Evolutionary conservation across 2,329 filamentous ascomycete genomes (phyloP).

Genomic region (Ambrosiella beaveri): DNA sequence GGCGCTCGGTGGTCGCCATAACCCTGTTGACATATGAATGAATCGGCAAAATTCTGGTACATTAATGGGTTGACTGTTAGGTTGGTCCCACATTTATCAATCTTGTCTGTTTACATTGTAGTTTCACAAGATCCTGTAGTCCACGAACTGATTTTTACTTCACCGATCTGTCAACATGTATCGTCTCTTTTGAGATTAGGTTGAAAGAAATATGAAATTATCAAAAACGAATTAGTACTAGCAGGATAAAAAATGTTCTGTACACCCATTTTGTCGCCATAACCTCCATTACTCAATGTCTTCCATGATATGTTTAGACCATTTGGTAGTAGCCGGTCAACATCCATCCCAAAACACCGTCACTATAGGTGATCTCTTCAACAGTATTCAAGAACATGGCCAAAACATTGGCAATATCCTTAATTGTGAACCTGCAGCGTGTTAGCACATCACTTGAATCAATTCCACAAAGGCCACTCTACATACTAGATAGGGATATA

Average conservation of each 20-base stretch:
- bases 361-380: background rate
- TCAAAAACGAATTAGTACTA: too few species aligned
- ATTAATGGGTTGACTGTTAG: background rate
- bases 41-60: background rate
- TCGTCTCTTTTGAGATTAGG: too few species aligned
- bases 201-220: too few species aligned
- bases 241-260: too few species aligned
- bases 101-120: background rate
- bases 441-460: background rate
- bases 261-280: too few species aligned
- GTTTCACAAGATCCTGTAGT: background rate
- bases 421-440: background rate
- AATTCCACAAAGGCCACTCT: background rate
- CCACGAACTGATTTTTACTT: too few species aligned
- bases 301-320: background rate
- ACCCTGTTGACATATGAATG: background rate
- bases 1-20: background rate
- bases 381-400: conserved; percentile 1
- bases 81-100: conserved; percentile 1
- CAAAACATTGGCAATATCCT: conserved; percentile 1
- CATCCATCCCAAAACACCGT: conserved; percentile 3
- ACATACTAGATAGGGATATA: background rate
- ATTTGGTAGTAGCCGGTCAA: conserved; percentile 4
- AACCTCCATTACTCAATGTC: too few species aligned
- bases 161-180: too few species aligned